Conservation (phyloP, 2,329 filamentous ascomycete species). For the Cordyceps cateniannulata region DNA sequence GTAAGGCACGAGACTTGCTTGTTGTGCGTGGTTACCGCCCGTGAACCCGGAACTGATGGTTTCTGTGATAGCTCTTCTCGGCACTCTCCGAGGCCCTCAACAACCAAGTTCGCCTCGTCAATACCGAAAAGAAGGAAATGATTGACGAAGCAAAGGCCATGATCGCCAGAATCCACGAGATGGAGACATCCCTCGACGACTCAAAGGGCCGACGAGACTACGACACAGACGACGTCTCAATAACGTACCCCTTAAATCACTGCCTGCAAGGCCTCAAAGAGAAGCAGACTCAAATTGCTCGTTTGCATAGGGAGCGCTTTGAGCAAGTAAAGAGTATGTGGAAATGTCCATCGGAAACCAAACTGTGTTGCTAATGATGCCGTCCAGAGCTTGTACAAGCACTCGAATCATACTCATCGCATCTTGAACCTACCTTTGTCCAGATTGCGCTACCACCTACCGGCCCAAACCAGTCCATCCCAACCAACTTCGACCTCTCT, state of each 20-base stretch:
- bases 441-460: slow-evolving; percentile 80
- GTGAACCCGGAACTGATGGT: not conserved
- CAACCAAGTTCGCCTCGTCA: slow-evolving; percentile 79
- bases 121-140: slow-evolving; percentile 82
- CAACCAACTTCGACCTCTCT: slow-evolving; percentile 87
- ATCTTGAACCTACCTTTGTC: slow-evolving; percentile 85
- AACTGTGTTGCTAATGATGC: slow-evolving; percentile 14
- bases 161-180: slow-evolving; percentile 81
- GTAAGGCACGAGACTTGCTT: slow-evolving; percentile 42
- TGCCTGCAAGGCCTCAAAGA: slow-evolving; percentile 80
- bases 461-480: slow-evolving; percentile 65
- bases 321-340: slow-evolving; percentile 87
- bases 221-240: slow-evolving; percentile 61
- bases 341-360: not conserved
- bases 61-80: slow-evolving; percentile 65
- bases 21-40: not conserved
- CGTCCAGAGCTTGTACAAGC: slow-evolving; percentile 81
- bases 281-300: slow-evolving; percentile 73
- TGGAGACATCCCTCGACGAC: slow-evolving; percentile 86
- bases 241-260: slow-evolving; percentile 76
- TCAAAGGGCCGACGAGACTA: slow-evolving; percentile 58
- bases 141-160: slow-evolving; percentile 83
- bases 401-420: slow-evolving; percentile 91
- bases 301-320: slow-evolving; percentile 82
- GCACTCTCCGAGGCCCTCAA: slow-evolving; percentile 88